Base-by-base conservation (phyloP, 1,284 basidiomycete species). In the Tetrapyrgos nigripes region DNA sequence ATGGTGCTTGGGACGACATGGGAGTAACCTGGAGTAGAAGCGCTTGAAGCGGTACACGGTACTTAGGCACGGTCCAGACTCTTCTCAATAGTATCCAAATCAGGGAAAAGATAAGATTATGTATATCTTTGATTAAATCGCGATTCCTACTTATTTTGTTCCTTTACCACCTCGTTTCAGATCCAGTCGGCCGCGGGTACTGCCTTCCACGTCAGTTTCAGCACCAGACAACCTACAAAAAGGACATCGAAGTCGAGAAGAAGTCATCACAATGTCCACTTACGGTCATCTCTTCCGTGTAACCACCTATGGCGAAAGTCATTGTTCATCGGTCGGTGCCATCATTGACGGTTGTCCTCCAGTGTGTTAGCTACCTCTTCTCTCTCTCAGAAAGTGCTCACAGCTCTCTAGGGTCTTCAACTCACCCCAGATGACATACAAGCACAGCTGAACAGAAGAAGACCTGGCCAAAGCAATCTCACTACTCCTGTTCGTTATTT, bases 271-370 rank as follows among this genome's bases (percentile, higher is more conserved):
- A 56, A 98, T 98, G 97, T 97, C 95, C 35, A 93, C 95, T 47
- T 98, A 94, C 74, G 97, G 97, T 46, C 85, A 82, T 21, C 78
- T 92, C 50, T 99, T 94, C 82, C 87, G 95, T 54, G 97, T 99
- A 43, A 96, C 96, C 60, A 99, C 97, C 62, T 99, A 93, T 73
- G 97, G 97, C 64, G 97, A 99, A 81, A 95, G 92, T 61, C 97
- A 99, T 73, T 98, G 97, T 76, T 88, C 93, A 59, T 97, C 94
- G 3, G 97, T 99, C 35, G 97, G 97, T 33, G 95, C 94, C 60
- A 98, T 99, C 77, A 90, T 99, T 70, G 97, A 98, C 73, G 97
- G 97, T 48, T 93, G 94, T 66, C 97, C 97, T 55, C 96, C 97
- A 37, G 94, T 96, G 73, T 60, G 87, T 76, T 37, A 26, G 28